Base-by-base conservation (phyloP, 805 yeast species). In the Schizosaccharomyces japonicus region DNA sequence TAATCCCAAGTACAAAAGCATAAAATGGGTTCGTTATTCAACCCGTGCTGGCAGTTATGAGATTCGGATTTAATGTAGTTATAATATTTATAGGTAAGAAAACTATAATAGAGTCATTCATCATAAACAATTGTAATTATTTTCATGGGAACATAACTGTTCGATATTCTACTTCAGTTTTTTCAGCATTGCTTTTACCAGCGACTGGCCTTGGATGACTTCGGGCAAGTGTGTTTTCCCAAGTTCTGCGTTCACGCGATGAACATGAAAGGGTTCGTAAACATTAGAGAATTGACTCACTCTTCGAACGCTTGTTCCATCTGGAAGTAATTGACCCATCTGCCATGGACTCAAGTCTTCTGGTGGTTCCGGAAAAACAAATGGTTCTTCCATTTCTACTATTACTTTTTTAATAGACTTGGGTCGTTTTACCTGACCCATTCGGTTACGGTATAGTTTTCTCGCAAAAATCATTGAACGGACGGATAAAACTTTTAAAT, bases 321-420 rank as follows among this genome's bases (percentile, higher is more conserved):
- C 40, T 15, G 40, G 40, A n/a, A 50, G 45, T 8, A 11, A 13
- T 13, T 67, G 70, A 63, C 26, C 66, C 60, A 49, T 50, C 4
- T 45, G 39, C 40, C 40, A 40, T 4, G 15, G 11, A n/a, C 21
- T 7, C 19, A 53, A 50, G 19, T 63, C 63, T 53, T 66, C 66
- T 44, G 68, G 63, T 36, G 56, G 60, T 51, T 67, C 71, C 3
- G 99, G 99, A 95, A 95, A 90, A 44, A 90, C 70, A 59, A 90
- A 90, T 23, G 99, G 98, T 54, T 87, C 83, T 50, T 75, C 76
- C 87, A 90, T 80, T 56, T 85, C 96, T 47, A 90, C 79, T 21
- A 95, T 87, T 96, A 90, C 90, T 63, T 84, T 85, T 67, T 90
- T 90, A 25, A 11, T 23, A 21, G 48, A 26, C 69, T 66, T 63